These are phyloP conservation scores for Drechslerella coelobrocha DNA, from an alignment of 2,329 filamentous ascomycete species.

Conservation along the genomic window DNA sequence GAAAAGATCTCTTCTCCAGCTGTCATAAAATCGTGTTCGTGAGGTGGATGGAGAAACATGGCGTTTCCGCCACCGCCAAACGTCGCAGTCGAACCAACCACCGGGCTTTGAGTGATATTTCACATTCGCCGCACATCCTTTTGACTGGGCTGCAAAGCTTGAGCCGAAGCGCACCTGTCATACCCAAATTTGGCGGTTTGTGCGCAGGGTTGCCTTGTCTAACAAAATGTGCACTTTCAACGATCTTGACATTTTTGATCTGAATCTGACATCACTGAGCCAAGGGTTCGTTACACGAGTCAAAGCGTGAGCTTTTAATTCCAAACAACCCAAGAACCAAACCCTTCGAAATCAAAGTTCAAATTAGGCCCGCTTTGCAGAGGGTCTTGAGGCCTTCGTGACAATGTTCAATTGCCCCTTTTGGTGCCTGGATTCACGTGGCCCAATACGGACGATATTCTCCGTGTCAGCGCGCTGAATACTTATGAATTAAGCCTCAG, in stretches of 20 bases:
- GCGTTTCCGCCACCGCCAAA: slow-evolving; percentile 48
- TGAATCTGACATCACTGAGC: slow-evolving; percentile 46
- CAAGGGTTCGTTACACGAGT: slow-evolving; percentile 46
- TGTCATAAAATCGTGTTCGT: slow-evolving; percentile 50
- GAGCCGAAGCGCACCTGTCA: slow-evolving; percentile 40
- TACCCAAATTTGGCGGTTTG: slow-evolving; percentile 39
- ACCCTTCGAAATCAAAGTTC: slow-evolving; percentile 28
- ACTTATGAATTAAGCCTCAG: slow-evolving; percentile 30
- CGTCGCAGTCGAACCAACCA: slow-evolving; percentile 46
- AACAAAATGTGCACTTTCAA: slow-evolving; percentile 27
- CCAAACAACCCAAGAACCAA: slow-evolving; percentile 13
- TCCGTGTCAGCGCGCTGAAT: slow-evolving; percentile 46
- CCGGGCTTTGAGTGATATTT: slow-evolving; percentile 42
- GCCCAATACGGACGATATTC: slow-evolving; percentile 35
- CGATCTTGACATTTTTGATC: slow-evolving; percentile 40
- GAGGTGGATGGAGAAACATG: slow-evolving; percentile 50
- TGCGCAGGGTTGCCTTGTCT: slow-evolving; percentile 39
- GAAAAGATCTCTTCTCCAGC: slow-evolving; percentile 15
- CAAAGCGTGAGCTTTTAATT: slow-evolving; percentile 41
- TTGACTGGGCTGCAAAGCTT: slow-evolving; percentile 24
- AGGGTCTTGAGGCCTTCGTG: background rate
- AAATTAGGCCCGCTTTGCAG: background rate
- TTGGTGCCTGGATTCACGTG: slow-evolving; percentile 45
- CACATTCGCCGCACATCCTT: slow-evolving; percentile 11
- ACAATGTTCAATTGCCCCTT: slow-evolving; percentile 5